Evolutionary conservation across 2,329 filamentous ascomycete genomes (phyloP), one percentile per base, ranked within the genome.

Genomic region (Sarocladium oryzae): DNA sequence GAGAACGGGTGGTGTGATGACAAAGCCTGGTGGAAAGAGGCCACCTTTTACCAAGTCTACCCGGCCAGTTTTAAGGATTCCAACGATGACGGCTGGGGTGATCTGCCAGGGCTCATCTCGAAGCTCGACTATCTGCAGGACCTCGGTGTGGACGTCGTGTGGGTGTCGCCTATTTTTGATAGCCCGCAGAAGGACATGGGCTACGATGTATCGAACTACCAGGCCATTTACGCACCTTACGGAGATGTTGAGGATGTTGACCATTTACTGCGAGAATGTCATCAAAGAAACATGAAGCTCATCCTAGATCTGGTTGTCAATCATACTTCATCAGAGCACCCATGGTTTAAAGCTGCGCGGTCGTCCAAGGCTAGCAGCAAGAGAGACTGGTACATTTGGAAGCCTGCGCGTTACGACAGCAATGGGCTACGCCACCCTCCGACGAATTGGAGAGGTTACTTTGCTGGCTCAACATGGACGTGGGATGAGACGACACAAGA

Each of bases 271-370:
- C 55, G 70, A 18, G 77, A 77, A 10, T 77, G 78, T 33, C 82
- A 88, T 54, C 56, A 69, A 4, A 69, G 81, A 2, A 77, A 73
- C 0, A 82, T 89, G 70, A 84, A 82, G 60, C 68, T 89, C 8
- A 77, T 89, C 9, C 78, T 89, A 56, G 85, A 89, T 56, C 68
- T 89, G 7, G 86, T 89, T 0, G 79, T 88, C 16, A 89, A 89
- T 52, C 86, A 89, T 60, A 88, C 84, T 0, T 71, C 68, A 0
- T 57, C 68, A 28, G 69, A 81, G 58, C 79, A 83, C 50, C 62
- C 67, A 6, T 84, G 80, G 80, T 84, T 84, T 62, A 68, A 74
- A 46, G 72, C 79, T 45, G 76, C 77, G 2, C 69, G 75, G 2
- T 73, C 71, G 0, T 75, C 72, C 2, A 76, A 71, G 52, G 62